Percentiles rank a stretch among this genome's conserved stretches.
phyloP scores from a whole-genome alignment of 176 grass and related monocot species.

The Musa acuminata region DNA sequence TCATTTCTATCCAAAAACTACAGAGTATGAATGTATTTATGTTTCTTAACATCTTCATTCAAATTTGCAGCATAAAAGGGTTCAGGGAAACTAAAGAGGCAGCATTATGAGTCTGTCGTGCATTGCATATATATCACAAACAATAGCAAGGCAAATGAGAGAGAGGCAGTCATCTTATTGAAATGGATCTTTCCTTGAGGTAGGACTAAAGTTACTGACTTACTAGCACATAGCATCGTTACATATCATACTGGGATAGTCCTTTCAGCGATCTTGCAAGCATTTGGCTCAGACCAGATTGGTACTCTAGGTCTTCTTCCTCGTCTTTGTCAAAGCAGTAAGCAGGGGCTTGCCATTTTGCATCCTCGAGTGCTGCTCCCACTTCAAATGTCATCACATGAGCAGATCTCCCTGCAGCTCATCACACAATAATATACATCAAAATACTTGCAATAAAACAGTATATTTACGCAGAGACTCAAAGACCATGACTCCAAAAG shows the following conservation, averaged over 20 bases:
- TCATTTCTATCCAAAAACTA: too few relatives aligned
- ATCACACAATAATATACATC: background rate
- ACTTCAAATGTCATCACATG: slow-evolving; percentile 46
- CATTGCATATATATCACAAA: too few relatives aligned
- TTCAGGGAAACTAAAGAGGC: too few relatives aligned
- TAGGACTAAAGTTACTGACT: background rate
- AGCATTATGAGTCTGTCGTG: too few relatives aligned
- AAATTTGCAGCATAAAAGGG: too few relatives aligned
- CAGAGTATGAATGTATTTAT: too few relatives aligned
- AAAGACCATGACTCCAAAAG: background rate
- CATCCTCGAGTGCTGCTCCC: slow-evolving; percentile 29
- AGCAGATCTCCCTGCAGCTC: slow-evolving; percentile 27
- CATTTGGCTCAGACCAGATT: background rate
- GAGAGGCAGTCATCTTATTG: background rate
- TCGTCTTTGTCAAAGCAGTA: slow-evolving; percentile 24
- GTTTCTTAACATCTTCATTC: too few relatives aligned
- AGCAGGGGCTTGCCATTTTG: slow-evolving; percentile 33
- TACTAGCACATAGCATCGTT: background rate
- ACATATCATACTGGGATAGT: background rate
- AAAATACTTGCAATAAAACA: too few relatives aligned
- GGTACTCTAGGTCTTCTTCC: background rate
- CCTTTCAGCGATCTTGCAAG: background rate
- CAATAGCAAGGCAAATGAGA: background rate
- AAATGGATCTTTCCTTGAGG: background rate
- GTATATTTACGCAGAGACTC: background rate